These are phyloP conservation scores for Colletotrichum camelliae DNA, from an alignment of 2,329 filamentous ascomycete species.

Conservation along the genomic window DNA sequence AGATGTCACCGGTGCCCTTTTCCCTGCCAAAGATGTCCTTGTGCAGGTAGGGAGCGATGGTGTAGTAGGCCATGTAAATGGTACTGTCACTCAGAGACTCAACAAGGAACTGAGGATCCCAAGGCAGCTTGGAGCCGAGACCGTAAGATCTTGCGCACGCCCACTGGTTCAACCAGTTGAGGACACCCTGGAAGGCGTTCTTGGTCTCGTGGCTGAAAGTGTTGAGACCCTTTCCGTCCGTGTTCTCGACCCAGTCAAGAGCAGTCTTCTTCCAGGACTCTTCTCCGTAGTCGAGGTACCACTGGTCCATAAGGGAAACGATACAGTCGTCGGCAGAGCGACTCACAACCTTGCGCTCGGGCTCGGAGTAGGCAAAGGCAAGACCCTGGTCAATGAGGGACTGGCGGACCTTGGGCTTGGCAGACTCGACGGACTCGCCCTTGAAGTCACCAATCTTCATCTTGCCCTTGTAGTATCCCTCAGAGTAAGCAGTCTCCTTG, in stretches of 20 bases:
- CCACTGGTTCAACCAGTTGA: conserved; percentile 96
- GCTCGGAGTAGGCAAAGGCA: conserved; percentile 93
- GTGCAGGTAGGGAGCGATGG: conserved; percentile 71
- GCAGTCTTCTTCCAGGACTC: conserved; percentile 83
- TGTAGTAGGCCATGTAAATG: conserved; percentile 88
- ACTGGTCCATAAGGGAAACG: conserved; percentile 92
- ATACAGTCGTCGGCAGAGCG: conserved; percentile 93
- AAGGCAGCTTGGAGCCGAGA: conserved; percentile 91
- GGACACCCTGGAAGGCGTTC: conserved; percentile 81
- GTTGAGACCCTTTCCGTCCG: conserved; percentile 72
- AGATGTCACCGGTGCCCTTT: conserved; percentile 71
- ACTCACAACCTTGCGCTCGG: conserved; percentile 86
- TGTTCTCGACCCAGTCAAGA: conserved; percentile 73
- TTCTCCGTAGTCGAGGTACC: conserved; percentile 97
- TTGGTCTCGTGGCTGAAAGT: conserved; percentile 80
- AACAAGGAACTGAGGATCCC: conserved; percentile 89
- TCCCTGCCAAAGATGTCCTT: conserved; percentile 84
- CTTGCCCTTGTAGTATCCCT: conserved; percentile 87
- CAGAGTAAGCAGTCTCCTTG: conserved; percentile 96
- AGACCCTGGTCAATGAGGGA: conserved; percentile 77
- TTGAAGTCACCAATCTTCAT: conserved; percentile 89
- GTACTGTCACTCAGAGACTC: conserved; percentile 93
- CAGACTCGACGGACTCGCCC: conserved; percentile 84
- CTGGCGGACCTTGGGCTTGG: conserved; percentile 84
- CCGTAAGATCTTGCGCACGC: conserved; percentile 92